phyloP scores from a whole-genome alignment of 1,284 basidiomycete genomes.

The Ceratobasidium sp. region DNA sequence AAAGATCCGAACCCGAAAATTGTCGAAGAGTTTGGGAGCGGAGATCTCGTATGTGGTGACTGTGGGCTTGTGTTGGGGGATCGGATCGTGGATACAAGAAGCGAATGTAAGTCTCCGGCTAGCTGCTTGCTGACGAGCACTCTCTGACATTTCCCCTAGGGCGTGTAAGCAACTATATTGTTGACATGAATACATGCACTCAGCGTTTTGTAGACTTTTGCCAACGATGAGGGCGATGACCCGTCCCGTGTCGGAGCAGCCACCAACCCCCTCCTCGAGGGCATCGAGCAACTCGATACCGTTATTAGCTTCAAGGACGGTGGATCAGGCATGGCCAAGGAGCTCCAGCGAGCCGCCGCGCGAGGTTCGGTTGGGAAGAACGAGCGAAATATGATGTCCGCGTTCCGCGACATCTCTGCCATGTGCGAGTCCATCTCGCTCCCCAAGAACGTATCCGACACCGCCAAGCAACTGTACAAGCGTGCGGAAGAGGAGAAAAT shows the following conservation, averaged over 20 bases:
- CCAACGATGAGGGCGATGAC: conserved; percentile 98
- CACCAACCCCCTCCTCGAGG: conserved; percentile 91
- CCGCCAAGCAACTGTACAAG: conserved; percentile 96
- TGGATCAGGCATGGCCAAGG: conserved; percentile 89
- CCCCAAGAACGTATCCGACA: conserved; percentile 93
- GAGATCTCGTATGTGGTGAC: conserved; percentile 96
- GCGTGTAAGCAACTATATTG: conserved; percentile 71
- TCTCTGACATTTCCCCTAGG: conserved; percentile 50
- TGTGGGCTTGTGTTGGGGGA: conserved; percentile 97
- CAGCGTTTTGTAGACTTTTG: conserved; percentile 81
- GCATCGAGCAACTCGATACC: conserved; percentile 93
- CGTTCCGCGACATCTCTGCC: conserved; percentile 90
- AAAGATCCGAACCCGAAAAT: conserved; percentile 92
- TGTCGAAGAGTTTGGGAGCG: conserved; percentile 96
- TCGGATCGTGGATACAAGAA: conserved; percentile 95
- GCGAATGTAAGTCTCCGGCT: conserved; percentile 75
- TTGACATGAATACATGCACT: conserved; percentile 48
- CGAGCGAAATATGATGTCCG: conserved; percentile 85
- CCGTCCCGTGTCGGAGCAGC: conserved; percentile 99
- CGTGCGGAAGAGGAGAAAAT: conserved; percentile 96
- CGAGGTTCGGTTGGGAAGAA: conserved; percentile 76
- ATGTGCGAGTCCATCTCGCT: conserved; percentile 97
- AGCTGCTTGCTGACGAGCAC: not conserved
- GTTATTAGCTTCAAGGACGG: conserved; percentile 95
- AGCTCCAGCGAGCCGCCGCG: conserved; percentile 90